Evolutionary conservation across 2,329 filamentous ascomycete species (phyloP), one percentile per base, ranked within the genome.

Genomic region (Microthyrium microscopicum): DNA sequence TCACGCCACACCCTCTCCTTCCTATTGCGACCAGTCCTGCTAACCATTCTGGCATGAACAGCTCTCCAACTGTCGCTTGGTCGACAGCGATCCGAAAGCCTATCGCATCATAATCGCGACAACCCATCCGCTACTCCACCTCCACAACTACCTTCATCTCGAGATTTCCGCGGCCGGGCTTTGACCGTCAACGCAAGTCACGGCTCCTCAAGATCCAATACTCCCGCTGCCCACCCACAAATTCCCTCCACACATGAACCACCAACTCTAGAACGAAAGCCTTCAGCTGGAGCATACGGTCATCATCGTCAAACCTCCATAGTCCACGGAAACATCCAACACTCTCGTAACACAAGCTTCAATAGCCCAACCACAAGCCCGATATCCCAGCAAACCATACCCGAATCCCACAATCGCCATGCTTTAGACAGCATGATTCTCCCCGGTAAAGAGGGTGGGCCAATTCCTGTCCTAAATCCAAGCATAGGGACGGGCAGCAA

Each of bases 261-360:
- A 7, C 26, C 26, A 29, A 9, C 26, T 22, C 15, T 61, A 38
- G 64, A 69, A 41, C 56, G 65, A 41, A 65, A 64, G 41, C 52
- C 61, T 7, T 66, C 63, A 17, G n/a, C n/a, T n/a, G 52, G 56
- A 38, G 67, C 65, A 12, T 77, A 95, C 63, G 82, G 81, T 39
- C 85, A 98, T 54, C 84, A 95, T 57, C 77, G 89, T 35, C 84
- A 98, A 60, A 92, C 87, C 1, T 95, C 87, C 31, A 94, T 95
- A 46, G 85, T 95, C 37, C 82, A 95, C 71, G 87, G 89, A 48
- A 26, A 20, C 16, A 76, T 92, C 44, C 85, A 93, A 54, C 89
- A 98, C 56, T 78, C 70, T 36, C 62, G 87, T 57, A 92, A 91
- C 67, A 79, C 84, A 46, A 94, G 85, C 58, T 73, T 78, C 48